Conservation (phyloP, 441 rosid genomes). For the Mallotus repandus region DNA sequence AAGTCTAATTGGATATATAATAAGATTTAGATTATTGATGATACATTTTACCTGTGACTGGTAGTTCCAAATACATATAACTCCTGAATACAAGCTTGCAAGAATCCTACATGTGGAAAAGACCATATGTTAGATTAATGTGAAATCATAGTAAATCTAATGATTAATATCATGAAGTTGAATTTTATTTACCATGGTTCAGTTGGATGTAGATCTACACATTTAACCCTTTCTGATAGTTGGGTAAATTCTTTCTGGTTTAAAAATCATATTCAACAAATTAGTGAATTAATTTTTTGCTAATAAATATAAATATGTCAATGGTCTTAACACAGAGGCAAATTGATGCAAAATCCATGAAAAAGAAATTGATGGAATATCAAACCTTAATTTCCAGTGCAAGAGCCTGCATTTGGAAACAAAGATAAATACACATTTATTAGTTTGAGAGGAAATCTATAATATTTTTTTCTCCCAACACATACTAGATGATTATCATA, state of each 20-base stretch:
- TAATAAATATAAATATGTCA: neutral
- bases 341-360: no score
- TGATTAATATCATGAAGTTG: neutral
- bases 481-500: no score
- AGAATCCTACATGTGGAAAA: conserved; percentile 53
- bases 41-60: conserved; percentile 58
- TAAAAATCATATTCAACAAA: conserved; percentile 24
- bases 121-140: conserved; percentile 5
- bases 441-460: neutral
- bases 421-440: neutral
- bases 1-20: no score
- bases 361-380: neutral
- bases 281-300: neutral
- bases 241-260: conserved; percentile 73
- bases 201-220: conserved; percentile 84
- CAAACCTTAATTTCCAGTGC: conserved; percentile 19
- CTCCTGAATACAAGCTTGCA: conserved; percentile 74
- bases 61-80: conserved; percentile 77
- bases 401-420: conserved; percentile 1
- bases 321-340: no score
- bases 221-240: conserved; percentile 83
- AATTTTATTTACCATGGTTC: conserved; percentile 70
- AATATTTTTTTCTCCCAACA: no score
- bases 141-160: neutral
- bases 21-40: no score